These are phyloP conservation scores for Termitomyces sp. DNA, from an alignment of 768 basidiomycete genomes.

Conservation along the genomic window DNA sequence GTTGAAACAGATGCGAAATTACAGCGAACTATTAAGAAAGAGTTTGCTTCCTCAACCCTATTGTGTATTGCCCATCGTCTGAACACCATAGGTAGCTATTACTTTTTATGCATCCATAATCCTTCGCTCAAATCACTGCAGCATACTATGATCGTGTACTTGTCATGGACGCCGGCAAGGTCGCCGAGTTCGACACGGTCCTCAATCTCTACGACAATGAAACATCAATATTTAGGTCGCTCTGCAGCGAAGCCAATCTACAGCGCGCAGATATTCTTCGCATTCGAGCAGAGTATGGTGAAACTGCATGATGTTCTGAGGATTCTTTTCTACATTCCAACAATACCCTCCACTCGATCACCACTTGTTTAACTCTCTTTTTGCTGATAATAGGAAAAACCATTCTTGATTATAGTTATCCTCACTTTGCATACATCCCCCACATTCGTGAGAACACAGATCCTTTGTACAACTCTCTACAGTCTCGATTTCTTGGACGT, in stretches of 20 bases:
- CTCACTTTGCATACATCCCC: not conserved
- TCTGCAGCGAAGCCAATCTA: constrained; percentile 65
- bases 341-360: not conserved
- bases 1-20: constrained; percentile 60
- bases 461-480: not conserved
- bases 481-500: not conserved
- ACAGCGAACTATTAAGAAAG: constrained; percentile 60
- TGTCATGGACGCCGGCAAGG: constrained; percentile 67
- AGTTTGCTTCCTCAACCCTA: constrained; percentile 53
- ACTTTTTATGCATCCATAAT: constrained; percentile 2
- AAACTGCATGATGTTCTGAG: not conserved
- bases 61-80: constrained; percentile 57
- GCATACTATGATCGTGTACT: constrained; percentile 67
- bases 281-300: constrained; percentile 36
- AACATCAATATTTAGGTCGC: constrained; percentile 64
- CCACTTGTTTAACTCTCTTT: not conserved
- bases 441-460: not conserved
- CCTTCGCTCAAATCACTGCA: constrained; percentile 15
- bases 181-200: constrained; percentile 76
- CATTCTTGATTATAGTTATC: not conserved
- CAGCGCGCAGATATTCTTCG: constrained; percentile 53
- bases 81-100: constrained; percentile 49
- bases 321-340: not conserved
- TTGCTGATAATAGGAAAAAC: too few species aligned
- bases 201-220: constrained; percentile 58